These are phyloP conservation scores for Emydomyces testavorans DNA, from an alignment of 2,329 filamentous ascomycete species.

Conservation along the genomic window DNA sequence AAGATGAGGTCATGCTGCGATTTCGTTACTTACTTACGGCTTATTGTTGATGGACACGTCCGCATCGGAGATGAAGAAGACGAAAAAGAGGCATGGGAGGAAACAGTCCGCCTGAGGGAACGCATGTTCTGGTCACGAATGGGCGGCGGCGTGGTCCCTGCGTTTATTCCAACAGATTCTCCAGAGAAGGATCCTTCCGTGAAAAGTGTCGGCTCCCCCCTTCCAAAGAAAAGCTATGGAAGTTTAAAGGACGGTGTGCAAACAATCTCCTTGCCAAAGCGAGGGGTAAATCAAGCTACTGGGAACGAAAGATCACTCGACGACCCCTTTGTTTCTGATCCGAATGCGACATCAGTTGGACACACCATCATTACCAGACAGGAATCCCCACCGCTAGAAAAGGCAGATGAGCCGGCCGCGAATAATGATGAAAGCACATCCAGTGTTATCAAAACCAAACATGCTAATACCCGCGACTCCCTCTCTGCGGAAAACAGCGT, in stretches of 20 bases:
- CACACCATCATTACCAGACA: slow-evolving; percentile 14
- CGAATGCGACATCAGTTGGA: slow-evolving; percentile 16
- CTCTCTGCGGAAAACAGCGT: not conserved
- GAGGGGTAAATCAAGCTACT: not conserved
- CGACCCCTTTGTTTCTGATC: slow-evolving; percentile 18
- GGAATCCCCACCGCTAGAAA: slow-evolving; percentile 5
- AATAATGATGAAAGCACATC: not conserved
- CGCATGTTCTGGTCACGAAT: slow-evolving; percentile 96
- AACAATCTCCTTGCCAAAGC: not conserved
- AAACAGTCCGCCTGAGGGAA: slow-evolving; percentile 77
- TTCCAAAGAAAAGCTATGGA: slow-evolving; percentile 1
- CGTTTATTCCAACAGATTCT: slow-evolving; percentile 29
- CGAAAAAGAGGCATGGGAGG: slow-evolving; percentile 85
- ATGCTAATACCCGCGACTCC: not conserved
- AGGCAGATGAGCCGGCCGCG: not conserved
- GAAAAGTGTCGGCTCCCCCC: slow-evolving; percentile 1
- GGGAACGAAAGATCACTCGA: slow-evolving; percentile 7
- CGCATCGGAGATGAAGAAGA: slow-evolving; percentile 70
- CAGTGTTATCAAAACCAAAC: not conserved
- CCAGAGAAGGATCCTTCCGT: slow-evolving; percentile 16
- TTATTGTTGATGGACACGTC: slow-evolving; percentile 89
- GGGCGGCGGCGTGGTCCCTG: slow-evolving; percentile 78
- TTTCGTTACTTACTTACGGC: slow-evolving; percentile 79
- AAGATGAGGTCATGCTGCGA: slow-evolving; percentile 82
- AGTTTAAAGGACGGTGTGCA: not conserved